Base-by-base conservation (phyloP, 306 rosid species). In the Mimosa pudica region DNA sequence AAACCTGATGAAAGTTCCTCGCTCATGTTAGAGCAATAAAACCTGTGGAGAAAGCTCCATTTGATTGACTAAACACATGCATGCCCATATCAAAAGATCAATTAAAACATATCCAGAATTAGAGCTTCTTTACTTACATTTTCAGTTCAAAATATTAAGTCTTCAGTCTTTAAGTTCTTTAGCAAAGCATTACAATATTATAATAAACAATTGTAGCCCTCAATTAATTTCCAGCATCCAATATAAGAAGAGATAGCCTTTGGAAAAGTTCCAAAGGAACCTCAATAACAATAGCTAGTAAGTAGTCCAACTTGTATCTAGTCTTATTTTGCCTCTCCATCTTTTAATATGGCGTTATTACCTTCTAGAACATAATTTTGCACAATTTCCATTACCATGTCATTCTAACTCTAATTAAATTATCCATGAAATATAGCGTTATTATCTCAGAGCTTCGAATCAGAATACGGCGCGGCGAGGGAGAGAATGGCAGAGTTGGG, bases 41-140 rank as follows among this genome's bases (percentile, higher is more conserved):
- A 83, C 10, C 61, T 14, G 64, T 49, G 30, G 8, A 48, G 49
- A 7, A 70, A 74, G 52, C 33, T 78, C 64, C 36, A 73, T 1
- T 13, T 11, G 74, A 58, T 44, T 24, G 11, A 65, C 48, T 8
- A 24, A 77, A 77, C 42, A 46, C 8, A 58, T 6, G 69, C 24
- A 73, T 30, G 49, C 35, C 46, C 47, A 80, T 33, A 65, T 73
- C 52, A 48, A 73, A 42, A 52, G 30, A 24, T 24, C 30, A 24
- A 24, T 24, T 24, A 24, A 24, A 24, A 60, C 62, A 75, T n/a
- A 65, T 32, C 45, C 75, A 74, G 77, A 69, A 24, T 24, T 24
- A 24, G 30, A 24, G 58, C n/a, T 48, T 70, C 11, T 11, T 11
- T 18, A 30, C 47, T 24, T 68, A 20, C 36, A 44, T 63, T 64